Conservation (phyloP, 441 rosid genomes). For the Geranium incanum region DNA sequence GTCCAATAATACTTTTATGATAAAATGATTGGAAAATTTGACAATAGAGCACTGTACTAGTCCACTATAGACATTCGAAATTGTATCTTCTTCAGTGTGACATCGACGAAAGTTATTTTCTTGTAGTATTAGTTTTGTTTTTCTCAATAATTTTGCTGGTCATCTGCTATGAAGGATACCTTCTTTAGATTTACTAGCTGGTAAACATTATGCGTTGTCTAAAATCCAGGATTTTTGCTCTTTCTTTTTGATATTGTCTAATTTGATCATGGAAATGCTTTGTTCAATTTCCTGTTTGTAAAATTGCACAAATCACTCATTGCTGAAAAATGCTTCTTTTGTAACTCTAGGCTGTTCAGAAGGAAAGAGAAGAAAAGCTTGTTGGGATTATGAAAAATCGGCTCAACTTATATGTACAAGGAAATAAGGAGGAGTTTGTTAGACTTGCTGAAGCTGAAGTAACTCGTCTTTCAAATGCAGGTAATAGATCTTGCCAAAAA, state of each 20-base stretch:
- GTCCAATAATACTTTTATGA: too few species aligned
- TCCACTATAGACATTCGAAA: too few species aligned
- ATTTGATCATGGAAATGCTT: not conserved
- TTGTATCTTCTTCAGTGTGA: not conserved
- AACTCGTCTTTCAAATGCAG: conserved; percentile 74
- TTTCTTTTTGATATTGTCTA: not conserved
- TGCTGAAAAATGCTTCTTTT: not conserved
- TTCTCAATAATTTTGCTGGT: not conserved
- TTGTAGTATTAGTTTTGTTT: not conserved
- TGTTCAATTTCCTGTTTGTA: not conserved
- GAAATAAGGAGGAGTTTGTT: conserved; percentile 62
- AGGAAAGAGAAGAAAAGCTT: conserved; percentile 92
- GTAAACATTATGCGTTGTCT: not conserved
- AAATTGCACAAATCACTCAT: not conserved
- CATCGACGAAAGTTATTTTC: not conserved
- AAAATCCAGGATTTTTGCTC: not conserved
- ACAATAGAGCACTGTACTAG: too few species aligned
- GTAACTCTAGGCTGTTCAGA: conserved; percentile 62
- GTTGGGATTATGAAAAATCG: conserved; percentile 58
- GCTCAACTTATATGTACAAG: conserved; percentile 63
- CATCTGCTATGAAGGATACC: not conserved
- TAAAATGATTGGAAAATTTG: too few species aligned
- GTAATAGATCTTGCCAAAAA: conserved; percentile 25
- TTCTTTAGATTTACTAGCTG: not conserved
- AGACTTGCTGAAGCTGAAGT: conserved; percentile 72